Percentiles rank a stretch among this genome's conserved stretches.
phyloP scores from a whole-genome alignment of 2,329 filamentous ascomycete genomes.

The Pseudogymnoascus sp. region DNA sequence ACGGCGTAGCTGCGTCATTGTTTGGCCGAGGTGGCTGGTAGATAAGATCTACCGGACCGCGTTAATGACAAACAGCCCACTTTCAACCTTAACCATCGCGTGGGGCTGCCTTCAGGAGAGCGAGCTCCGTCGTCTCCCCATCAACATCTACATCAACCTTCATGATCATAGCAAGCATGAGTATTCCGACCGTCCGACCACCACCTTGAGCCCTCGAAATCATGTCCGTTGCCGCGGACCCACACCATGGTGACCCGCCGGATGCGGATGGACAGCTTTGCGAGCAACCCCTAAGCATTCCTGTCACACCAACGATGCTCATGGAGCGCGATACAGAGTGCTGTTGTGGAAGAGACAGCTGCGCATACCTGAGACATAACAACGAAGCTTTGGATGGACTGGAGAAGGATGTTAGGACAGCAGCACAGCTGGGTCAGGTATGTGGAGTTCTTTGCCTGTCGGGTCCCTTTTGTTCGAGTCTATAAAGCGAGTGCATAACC shows the following conservation, averaged over 20 bases:
- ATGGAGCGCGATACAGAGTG: slow-evolving; percentile 41
- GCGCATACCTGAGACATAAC: slow-evolving; percentile 74
- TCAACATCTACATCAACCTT: not conserved
- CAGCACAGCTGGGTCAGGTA: slow-evolving; percentile 88
- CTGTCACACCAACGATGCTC: not conserved
- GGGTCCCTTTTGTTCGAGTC: not conserved
- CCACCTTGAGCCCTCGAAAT: slow-evolving; percentile 5
- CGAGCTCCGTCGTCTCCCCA: not conserved
- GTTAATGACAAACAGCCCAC: slow-evolving; percentile 8
- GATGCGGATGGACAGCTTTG: not conserved
- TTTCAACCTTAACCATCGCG: slow-evolving; percentile 4
- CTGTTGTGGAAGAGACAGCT: slow-evolving; percentile 79
- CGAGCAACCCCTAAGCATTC: not conserved
- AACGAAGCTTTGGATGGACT: slow-evolving; percentile 67
- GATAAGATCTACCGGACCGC: not conserved
- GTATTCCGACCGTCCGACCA: not conserved
- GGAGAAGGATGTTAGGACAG: slow-evolving; percentile 79
- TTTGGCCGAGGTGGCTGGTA: not conserved
- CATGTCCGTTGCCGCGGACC: not conserved
- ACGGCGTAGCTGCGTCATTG: not conserved
- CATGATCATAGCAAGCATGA: not conserved
- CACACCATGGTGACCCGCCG: not conserved
- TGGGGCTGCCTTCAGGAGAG: slow-evolving; percentile 5
- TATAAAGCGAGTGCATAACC: slow-evolving; percentile 5
- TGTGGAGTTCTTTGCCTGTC: slow-evolving; percentile 32